phyloP scores from a whole-genome alignment of 768 basidiomycete species.

The Russula abietina region DNA sequence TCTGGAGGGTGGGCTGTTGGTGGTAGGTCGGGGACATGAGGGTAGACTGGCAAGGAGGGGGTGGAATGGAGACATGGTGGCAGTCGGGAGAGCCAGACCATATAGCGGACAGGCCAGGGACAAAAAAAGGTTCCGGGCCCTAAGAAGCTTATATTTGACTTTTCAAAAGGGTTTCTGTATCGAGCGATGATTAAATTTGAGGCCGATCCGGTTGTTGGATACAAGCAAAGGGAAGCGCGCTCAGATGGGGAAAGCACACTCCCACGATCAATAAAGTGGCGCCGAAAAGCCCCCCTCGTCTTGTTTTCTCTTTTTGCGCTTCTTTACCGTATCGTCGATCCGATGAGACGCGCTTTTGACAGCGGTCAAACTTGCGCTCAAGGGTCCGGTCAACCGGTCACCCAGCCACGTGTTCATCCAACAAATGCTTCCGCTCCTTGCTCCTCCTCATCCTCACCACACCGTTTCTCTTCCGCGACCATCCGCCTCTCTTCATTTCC shows the following conservation, averaged over 20 bases:
- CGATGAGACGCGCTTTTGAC: constrained; percentile 15
- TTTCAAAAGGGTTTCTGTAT: constrained; percentile 25
- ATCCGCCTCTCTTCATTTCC: constrained; percentile 17
- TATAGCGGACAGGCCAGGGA: constrained; percentile 25
- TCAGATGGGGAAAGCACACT: constrained; percentile 17
- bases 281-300: constrained; percentile 17
- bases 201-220: constrained; percentile 24
- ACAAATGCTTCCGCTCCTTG: background rate
- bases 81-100: constrained; percentile 13
- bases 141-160: constrained; percentile 28
- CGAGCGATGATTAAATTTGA: constrained; percentile 24
- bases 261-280: constrained; percentile 17
- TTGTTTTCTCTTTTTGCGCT: constrained; percentile 8
- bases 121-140: constrained; percentile 25
- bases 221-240: background rate
- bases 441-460: too few relatives aligned
- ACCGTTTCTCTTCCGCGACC: constrained; percentile 23
- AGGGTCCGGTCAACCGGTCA: background rate
- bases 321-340: constrained; percentile 23
- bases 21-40: constrained; percentile 33
- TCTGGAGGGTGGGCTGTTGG: constrained; percentile 69
- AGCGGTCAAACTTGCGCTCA: background rate
- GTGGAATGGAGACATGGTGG: constrained; percentile 26
- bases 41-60: constrained; percentile 5
- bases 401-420: background rate